Percentiles rank a stretch among this genome's conserved stretches.
Evolutionary conservation across 176 grass and related monocot genomes (phyloP).

Genomic region (Zizania latifolia): DNA sequence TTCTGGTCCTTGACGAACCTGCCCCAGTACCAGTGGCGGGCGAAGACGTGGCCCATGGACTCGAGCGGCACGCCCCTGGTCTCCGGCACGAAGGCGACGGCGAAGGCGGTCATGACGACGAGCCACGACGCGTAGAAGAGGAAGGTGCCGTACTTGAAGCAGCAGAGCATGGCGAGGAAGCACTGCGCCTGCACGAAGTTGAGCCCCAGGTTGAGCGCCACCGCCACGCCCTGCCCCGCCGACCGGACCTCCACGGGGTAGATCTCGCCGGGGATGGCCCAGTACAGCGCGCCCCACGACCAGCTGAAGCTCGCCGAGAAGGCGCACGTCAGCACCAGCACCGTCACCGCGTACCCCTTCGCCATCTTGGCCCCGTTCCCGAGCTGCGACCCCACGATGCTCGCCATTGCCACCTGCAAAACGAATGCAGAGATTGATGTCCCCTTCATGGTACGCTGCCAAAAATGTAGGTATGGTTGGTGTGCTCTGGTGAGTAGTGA

Average conservation of each 20-base stretch:
- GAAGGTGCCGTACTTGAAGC: constrained; percentile 65
- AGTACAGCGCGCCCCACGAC: constrained; percentile 81
- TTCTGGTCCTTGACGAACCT: constrained; percentile 50
- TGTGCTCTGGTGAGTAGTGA: neutral
- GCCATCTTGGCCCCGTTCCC: constrained; percentile 44
- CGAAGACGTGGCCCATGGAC: constrained; percentile 53
- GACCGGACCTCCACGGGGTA: constrained; percentile 82
- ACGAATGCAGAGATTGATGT: neutral
- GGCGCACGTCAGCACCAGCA: constrained; percentile 50
- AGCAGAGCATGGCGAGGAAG: constrained; percentile 77
- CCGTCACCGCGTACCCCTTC: constrained; percentile 53
- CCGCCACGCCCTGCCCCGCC: constrained; percentile 55
- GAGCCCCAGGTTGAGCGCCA: constrained; percentile 69
- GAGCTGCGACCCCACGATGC: constrained; percentile 49
- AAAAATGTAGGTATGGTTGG: neutral
- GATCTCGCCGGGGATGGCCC: constrained; percentile 73
- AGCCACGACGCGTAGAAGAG: constrained; percentile 61
- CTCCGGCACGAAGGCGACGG: constrained; percentile 55
- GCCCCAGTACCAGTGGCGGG: constrained; percentile 67
- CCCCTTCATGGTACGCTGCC: neutral
- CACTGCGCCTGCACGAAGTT: constrained; percentile 79
- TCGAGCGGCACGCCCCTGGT: constrained; percentile 67
- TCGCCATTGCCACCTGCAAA: constrained; percentile 49
- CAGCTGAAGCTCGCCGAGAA: constrained; percentile 76
- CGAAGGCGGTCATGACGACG: constrained; percentile 61